Percentiles rank a stretch among this genome's conserved stretches.
phyloP scores from a whole-genome alignment of 2,329 filamentous ascomycete species.

The Fusarium scirpi region DNA sequence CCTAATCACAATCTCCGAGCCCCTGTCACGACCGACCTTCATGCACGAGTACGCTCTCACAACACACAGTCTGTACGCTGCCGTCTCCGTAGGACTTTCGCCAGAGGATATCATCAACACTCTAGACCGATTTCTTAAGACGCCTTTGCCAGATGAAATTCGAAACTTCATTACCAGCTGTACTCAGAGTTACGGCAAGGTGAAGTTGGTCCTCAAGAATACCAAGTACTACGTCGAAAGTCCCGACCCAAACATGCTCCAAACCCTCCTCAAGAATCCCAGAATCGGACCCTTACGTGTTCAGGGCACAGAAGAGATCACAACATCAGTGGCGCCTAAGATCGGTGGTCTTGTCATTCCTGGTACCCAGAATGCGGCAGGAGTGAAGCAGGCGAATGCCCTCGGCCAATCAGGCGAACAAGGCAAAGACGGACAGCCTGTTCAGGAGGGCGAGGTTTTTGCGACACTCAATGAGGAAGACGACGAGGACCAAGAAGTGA shows the following conservation, averaged over 20 bases:
- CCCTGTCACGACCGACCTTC: slow-evolving; percentile 87
- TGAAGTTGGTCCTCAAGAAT: slow-evolving; percentile 93
- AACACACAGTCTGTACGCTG: slow-evolving; percentile 92
- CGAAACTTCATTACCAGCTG: slow-evolving; percentile 81
- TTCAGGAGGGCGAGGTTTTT: slow-evolving; percentile 75
- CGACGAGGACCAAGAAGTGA: slow-evolving; percentile 86
- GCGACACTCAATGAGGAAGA: slow-evolving; percentile 83
- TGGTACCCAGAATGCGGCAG: slow-evolving; percentile 92
- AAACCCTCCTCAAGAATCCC: slow-evolving; percentile 85
- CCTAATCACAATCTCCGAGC: slow-evolving; percentile 94
- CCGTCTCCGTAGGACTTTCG: slow-evolving; percentile 92
- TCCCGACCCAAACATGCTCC: slow-evolving; percentile 85
- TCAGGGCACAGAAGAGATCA: slow-evolving; percentile 77
- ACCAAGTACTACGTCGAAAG: slow-evolving; percentile 96
- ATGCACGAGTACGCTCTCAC: slow-evolving; percentile 95
- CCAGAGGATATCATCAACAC: slow-evolving; percentile 91
- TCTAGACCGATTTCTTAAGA: slow-evolving; percentile 90
- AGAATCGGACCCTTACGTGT: slow-evolving; percentile 84
- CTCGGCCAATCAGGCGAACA: slow-evolving; percentile 52
- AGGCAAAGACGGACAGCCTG: slow-evolving; percentile 61
- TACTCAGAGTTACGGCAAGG: slow-evolving; percentile 92
- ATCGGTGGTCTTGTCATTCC: slow-evolving; percentile 91
- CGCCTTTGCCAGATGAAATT: slow-evolving; percentile 83
- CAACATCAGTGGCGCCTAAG: slow-evolving; percentile 84
- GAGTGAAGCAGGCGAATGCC: slow-evolving; percentile 77